Percentiles rank a stretch among this genome's conserved stretches.
Conservation (phyloP, 108 stramenopile species). For the Cylindrotheca closterium region DNA sequence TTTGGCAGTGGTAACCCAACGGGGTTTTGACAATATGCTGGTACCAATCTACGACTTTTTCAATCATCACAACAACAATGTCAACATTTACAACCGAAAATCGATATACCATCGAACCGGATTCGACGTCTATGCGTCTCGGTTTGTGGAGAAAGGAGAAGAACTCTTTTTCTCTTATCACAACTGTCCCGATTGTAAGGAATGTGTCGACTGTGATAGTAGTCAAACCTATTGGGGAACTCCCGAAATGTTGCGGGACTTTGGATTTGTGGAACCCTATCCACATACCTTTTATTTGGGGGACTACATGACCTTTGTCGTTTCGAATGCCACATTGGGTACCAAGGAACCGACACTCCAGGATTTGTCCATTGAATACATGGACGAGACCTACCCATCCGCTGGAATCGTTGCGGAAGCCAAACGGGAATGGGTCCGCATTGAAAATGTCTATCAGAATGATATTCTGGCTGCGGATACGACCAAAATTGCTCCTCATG, state of each 20-base stretch:
- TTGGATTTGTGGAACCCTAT: slow-evolving; percentile 29
- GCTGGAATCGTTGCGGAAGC: background rate
- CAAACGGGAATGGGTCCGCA: background rate
- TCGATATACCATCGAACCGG: slow-evolving; percentile 1
- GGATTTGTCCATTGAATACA: background rate
- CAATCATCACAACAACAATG: slow-evolving; percentile 47
- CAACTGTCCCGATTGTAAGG: slow-evolving; percentile 11
- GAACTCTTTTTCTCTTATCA: slow-evolving; percentile 9
- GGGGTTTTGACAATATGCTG: slow-evolving; percentile 25
- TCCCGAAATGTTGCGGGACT: slow-evolving; percentile 29
- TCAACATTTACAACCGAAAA: slow-evolving; percentile 22
- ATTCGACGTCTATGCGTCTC: background rate
- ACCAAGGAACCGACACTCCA: background rate
- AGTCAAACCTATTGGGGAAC: slow-evolving; percentile 15
- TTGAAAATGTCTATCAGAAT: background rate
- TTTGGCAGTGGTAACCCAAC: slow-evolving; percentile 8
- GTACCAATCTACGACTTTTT: slow-evolving; percentile 62
- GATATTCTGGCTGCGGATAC: background rate
- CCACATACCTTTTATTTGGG: slow-evolving; percentile 12
- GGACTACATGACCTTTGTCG: background rate
- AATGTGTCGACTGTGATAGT: background rate
- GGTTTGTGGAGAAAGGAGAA: background rate
- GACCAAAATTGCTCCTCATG: background rate
- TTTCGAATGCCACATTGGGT: background rate
- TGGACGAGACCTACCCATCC: background rate